Evolutionary conservation across 1,284 basidiomycete genomes (phyloP).

Genomic region (Apiotrichum montevideense): DNA sequence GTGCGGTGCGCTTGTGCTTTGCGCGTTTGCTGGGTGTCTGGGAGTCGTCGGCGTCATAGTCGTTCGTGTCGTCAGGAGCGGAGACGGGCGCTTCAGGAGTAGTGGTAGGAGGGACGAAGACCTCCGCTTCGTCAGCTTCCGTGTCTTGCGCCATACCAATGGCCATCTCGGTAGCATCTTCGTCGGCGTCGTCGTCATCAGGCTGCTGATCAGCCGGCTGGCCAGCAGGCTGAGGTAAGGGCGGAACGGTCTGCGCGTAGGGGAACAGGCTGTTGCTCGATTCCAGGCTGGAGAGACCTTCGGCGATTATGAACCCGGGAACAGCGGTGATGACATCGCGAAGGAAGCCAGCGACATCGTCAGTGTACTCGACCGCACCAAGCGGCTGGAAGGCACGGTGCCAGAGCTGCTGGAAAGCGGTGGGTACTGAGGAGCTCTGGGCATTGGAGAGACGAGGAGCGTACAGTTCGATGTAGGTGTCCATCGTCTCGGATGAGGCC

Average conservation of each 20-base stretch:
- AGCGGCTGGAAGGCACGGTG: conserved; percentile 22
- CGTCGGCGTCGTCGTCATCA: background rate
- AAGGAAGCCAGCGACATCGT: conserved; percentile 31
- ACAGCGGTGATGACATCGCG: conserved; percentile 27
- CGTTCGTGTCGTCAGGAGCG: background rate
- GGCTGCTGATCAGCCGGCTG: background rate
- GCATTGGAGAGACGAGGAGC: conserved; percentile 33
- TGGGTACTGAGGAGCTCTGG: conserved; percentile 17
- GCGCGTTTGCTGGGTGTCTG: background rate
- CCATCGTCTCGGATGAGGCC: conserved; percentile 21
- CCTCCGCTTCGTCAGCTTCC: background rate
- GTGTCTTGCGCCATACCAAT: background rate
- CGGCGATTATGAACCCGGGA: conserved; percentile 32
- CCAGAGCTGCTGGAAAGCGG: conserved; percentile 39
- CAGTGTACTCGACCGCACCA: conserved; percentile 22
- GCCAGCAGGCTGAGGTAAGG: background rate
- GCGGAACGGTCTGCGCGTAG: conserved; percentile 3
- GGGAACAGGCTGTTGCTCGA: conserved; percentile 1
- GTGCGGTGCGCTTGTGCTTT: background rate
- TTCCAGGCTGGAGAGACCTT: conserved; percentile 17
- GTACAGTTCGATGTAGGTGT: conserved; percentile 29
- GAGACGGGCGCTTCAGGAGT: background rate
- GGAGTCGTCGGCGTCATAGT: conserved; percentile 17
- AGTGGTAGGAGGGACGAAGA: background rate
- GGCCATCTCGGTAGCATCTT: background rate